A percentile compares a stretch with the other conserved stretches of the same genome.
Evolutionary conservation across 306 rosid genomes (phyloP).

Genomic region (Quercus gilva): DNA sequence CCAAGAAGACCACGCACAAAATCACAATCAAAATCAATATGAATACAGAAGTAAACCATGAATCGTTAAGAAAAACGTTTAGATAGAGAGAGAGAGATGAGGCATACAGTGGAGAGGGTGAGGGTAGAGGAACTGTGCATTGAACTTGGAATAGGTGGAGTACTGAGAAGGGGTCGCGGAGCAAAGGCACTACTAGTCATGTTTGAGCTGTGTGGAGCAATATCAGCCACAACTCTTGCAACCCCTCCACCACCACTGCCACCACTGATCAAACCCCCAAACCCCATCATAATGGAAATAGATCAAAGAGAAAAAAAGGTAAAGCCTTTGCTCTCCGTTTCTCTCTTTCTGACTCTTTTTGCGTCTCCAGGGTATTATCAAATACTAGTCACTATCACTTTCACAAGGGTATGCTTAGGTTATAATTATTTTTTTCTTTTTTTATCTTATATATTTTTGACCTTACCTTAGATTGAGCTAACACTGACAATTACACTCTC

Average conservation of each 20-base stretch:
- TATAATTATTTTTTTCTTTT: constrained; percentile 9
- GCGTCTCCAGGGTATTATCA: constrained; percentile 13
- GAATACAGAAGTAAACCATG: neutral
- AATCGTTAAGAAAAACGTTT: neutral
- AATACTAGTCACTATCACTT: constrained; percentile 30
- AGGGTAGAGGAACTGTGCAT: constrained; percentile 34
- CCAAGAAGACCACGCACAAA: neutral
- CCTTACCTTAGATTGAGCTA: constrained; percentile 34
- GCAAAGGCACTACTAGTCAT: constrained; percentile 33
- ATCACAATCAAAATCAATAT: neutral
- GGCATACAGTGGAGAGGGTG: constrained; percentile 47
- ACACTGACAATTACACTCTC: constrained; percentile 34
- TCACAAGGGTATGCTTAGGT: constrained; percentile 21
- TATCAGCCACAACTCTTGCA: constrained; percentile 31
- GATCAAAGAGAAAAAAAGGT: neutral
- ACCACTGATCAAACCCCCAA: constrained; percentile 41
- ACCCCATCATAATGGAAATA: constrained; percentile 13
- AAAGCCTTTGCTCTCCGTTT: constrained; percentile 6
- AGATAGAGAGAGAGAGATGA: neutral
- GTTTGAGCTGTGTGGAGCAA: constrained; percentile 30
- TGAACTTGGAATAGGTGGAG: constrained; percentile 26
- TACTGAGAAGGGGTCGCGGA: constrained; percentile 21
- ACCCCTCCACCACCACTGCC: constrained; percentile 25
- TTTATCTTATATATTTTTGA: constrained; percentile 27
- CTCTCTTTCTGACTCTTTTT: constrained; percentile 9